A percentile compares a stretch with the other conserved stretches of the same genome.
Conservation (phyloP, 2,329 filamentous ascomycete species). For the Calonectria pseudoturangicola region DNA sequence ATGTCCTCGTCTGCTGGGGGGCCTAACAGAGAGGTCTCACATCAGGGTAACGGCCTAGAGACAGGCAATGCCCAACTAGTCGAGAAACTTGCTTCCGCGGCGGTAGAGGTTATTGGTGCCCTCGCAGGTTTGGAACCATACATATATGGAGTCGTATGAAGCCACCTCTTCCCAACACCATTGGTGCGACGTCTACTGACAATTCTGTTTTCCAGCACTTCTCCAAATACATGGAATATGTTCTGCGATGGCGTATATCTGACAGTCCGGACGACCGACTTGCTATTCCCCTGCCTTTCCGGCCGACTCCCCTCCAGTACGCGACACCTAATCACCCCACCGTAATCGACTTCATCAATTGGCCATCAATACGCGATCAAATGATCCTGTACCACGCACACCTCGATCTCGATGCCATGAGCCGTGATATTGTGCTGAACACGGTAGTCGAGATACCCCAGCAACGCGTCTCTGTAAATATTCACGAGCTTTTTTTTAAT, state of each 20-base stretch:
- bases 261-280: conserved; percentile 9
- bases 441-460: conserved; percentile 27
- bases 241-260: conserved; percentile 23
- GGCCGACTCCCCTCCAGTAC: conserved; percentile 30
- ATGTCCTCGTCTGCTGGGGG: conserved; percentile 2
- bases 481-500: conserved; percentile 28
- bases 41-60: too few species aligned
- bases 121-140: conserved; percentile 16
- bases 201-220: conserved; percentile 1
- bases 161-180: too few species aligned
- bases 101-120: conserved; percentile 26
- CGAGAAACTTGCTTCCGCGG: conserved; percentile 5
- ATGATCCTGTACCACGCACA: conserved; percentile 19
- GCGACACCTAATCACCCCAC: conserved; percentile 7
- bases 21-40: too few species aligned
- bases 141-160: conserved; percentile 27
- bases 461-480: conserved; percentile 2
- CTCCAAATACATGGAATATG: conserved; percentile 30
- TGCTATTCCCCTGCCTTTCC: conserved; percentile 14
- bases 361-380: conserved; percentile 32
- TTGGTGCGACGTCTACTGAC: background rate
- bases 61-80: background rate
- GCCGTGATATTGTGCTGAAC: conserved; percentile 27
- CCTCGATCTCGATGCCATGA: conserved; percentile 29
- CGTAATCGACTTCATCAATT: conserved; percentile 36